These are phyloP conservation scores for Blastocystis sp. DNA, from an alignment of 352 stramenopile species.

Conservation along the genomic window DNA sequence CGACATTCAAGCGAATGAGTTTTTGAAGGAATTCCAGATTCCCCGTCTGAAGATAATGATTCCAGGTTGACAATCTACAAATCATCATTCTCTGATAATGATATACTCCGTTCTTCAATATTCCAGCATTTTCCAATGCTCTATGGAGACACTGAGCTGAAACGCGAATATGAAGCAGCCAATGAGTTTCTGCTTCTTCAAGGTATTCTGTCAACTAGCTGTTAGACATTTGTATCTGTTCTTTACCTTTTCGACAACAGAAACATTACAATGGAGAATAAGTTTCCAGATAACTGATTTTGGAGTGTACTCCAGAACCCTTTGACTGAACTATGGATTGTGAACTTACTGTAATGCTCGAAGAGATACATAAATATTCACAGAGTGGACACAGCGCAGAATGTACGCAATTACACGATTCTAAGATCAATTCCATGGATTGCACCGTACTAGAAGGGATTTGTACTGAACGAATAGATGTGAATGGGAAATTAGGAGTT, in stretches of 20 bases:
- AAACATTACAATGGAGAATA: slow-evolving; percentile 15
- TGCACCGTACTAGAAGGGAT: neutral
- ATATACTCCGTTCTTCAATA: slow-evolving; percentile 40
- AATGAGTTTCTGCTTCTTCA: slow-evolving; percentile 47
- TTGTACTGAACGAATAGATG: neutral
- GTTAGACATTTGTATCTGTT: neutral
- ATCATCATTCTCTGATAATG: neutral
- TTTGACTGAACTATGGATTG: neutral
- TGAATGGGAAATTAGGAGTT: neutral
- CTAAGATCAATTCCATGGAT: neutral
- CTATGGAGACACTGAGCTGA: slow-evolving; percentile 13
- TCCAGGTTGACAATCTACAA: slow-evolving; percentile 36
- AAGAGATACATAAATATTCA: slow-evolving; percentile 57
- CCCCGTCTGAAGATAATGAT: neutral
- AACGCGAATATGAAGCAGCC: slow-evolving; percentile 2
- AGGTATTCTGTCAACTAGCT: slow-evolving; percentile 20
- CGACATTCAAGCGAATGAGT: neutral
- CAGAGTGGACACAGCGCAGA: slow-evolving; percentile 10
- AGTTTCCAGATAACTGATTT: slow-evolving; percentile 24
- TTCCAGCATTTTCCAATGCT: slow-evolving; percentile 2
- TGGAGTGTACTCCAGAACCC: neutral
- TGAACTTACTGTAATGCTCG: neutral
- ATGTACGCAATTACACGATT: neutral
- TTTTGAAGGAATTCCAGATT: neutral
- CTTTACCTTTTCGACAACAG: slow-evolving; percentile 2